phyloP scores from a whole-genome alignment of 331 rosid species.

The Malus hybrid region DNA sequence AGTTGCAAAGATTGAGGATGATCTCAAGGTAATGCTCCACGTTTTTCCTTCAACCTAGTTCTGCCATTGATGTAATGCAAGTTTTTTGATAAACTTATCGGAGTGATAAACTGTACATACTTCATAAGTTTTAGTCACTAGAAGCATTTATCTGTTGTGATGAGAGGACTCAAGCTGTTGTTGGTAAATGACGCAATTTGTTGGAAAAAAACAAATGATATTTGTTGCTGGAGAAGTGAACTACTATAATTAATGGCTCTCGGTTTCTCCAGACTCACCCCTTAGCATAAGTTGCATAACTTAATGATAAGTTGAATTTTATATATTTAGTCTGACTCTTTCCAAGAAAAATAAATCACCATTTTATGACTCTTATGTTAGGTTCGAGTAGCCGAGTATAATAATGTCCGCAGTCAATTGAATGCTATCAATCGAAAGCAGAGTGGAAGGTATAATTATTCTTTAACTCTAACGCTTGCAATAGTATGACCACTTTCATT shows the following conservation, averaged over 20 bases:
- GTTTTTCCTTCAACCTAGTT: neutral
- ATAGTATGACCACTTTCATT: neutral
- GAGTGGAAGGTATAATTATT: constrained; percentile 68
- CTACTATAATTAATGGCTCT: neutral
- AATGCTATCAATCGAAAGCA: constrained; percentile 95
- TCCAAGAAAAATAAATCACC: neutral
- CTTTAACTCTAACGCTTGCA: neutral
- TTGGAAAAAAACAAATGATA: neutral
- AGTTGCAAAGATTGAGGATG: constrained; percentile 88
- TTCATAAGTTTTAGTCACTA: neutral
- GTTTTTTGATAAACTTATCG: neutral
- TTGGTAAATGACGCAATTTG: neutral
- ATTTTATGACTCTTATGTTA: constrained; percentile 25
- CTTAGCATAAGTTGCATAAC: neutral
- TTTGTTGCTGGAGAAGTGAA: neutral
- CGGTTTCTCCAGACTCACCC: neutral
- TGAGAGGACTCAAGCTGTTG: neutral
- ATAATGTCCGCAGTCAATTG: constrained; percentile 79
- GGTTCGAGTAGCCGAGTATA: constrained; percentile 92
- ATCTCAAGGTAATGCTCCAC: constrained; percentile 60
- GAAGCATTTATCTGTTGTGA: neutral
- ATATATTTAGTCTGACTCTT: neutral
- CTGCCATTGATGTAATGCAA: neutral
- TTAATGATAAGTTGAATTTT: neutral
- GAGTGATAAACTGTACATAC: neutral